Evolutionary conservation across 2,329 filamentous ascomycete species (phyloP).

Genomic region (Escovopsis sp.): DNA sequence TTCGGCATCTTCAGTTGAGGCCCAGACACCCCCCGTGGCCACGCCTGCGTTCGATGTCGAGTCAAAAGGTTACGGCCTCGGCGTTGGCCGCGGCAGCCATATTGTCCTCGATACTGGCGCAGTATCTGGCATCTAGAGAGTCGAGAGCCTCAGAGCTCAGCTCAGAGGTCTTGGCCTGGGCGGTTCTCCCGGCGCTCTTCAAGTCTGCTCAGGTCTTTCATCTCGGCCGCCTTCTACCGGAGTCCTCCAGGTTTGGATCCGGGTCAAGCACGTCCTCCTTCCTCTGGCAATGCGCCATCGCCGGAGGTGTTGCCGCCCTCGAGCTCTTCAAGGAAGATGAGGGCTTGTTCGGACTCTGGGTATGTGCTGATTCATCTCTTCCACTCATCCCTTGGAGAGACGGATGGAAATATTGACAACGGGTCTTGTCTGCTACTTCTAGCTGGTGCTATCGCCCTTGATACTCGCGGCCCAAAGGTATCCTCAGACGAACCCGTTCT

Average conservation of each 20-base stretch:
- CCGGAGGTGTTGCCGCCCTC: slow-evolving; percentile 1
- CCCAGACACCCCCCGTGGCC: too few species aligned
- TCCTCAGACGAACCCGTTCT: neutral
- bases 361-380: too few species aligned
- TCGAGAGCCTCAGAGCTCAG: slow-evolving; percentile 1
- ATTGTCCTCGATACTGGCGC: slow-evolving; percentile 1
- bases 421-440: too few species aligned
- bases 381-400: too few species aligned
- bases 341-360: slow-evolving; percentile 3
- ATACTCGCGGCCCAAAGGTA: slow-evolving; percentile 7
- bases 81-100: slow-evolving; percentile 2
- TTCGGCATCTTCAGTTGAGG: too few species aligned
- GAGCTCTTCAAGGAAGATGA: slow-evolving; percentile 9
- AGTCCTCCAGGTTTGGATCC: too few species aligned
- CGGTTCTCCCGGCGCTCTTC: neutral
- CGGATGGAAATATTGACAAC: too few species aligned
- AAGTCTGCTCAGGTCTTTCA: too few species aligned
- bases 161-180: slow-evolving; percentile 3
- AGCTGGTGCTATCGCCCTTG: slow-evolving; percentile 13
- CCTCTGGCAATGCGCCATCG: slow-evolving; percentile 5
- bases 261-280: too few species aligned
- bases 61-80: neutral
- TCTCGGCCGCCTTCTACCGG: too few species aligned
- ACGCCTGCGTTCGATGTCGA: too few species aligned
- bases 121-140: slow-evolving; percentile 1